Conservation (phyloP, 768 basidiomycete species). For the Lyophyllum semitale region DNA sequence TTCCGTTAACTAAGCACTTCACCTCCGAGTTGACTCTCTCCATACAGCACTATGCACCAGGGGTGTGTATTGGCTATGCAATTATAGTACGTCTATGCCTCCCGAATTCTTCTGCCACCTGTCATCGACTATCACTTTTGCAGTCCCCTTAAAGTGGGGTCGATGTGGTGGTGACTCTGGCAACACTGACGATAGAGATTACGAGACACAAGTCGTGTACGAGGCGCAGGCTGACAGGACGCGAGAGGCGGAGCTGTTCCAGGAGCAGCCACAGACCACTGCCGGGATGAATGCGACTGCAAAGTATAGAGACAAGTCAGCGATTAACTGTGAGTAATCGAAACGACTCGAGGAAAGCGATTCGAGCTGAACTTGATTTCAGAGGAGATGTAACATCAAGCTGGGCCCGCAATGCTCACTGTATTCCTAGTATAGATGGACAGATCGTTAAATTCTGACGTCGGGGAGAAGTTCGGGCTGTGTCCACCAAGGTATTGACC, state of each 20-base stretch:
- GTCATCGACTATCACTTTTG: neutral
- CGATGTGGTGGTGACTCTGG: neutral
- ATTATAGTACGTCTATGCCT: conserved; percentile 6
- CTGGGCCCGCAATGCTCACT: neutral
- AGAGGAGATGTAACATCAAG: neutral
- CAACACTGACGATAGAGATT: neutral
- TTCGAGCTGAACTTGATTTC: neutral
- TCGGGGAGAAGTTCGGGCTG: too few species aligned
- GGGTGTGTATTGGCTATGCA: conserved; percentile 5
- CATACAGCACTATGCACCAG: conserved; percentile 10
- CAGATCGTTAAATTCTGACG: too few species aligned
- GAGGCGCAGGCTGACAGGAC: neutral
- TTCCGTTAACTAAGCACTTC: neutral
- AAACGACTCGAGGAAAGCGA: neutral
- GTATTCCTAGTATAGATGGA: too few species aligned
- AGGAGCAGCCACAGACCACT: conserved; percentile 8
- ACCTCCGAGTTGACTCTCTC: neutral
- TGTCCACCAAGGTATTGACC: too few species aligned
- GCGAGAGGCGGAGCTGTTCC: conserved; percentile 14
- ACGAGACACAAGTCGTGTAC: too few species aligned
- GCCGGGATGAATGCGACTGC: conserved; percentile 9
- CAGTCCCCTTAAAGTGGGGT: conserved; percentile 18
- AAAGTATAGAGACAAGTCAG: conserved; percentile 12
- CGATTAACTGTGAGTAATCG: conserved; percentile 8
- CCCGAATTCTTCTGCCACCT: too few species aligned